Evolutionary conservation across 169 alveolate genomes (phyloP).

Genomic region (Eimeria maxima): DNA sequence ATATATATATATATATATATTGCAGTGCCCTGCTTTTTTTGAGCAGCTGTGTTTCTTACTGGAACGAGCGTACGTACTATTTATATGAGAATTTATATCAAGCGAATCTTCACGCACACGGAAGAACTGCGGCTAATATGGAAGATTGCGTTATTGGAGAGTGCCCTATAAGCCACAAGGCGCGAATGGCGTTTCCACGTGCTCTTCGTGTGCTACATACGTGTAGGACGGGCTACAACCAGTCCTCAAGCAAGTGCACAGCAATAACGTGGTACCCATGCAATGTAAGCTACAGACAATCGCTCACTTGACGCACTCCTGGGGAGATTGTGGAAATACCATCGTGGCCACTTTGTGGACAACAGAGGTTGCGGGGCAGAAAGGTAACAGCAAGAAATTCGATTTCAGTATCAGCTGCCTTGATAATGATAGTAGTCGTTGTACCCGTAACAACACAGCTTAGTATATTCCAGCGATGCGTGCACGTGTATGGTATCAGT

Average conservation of each 20-base stretch:
- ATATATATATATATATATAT: no score
- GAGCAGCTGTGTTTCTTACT: neutral
- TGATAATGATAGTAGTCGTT: neutral
- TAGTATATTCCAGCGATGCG: neutral
- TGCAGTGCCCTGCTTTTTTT: neutral
- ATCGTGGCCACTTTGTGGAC: neutral
- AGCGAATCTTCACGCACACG: neutral
- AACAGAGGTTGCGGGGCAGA: neutral
- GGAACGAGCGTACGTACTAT: neutral
- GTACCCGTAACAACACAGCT: neutral
- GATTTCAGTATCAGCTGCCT: neutral
- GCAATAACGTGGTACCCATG: neutral
- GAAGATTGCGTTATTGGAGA: neutral
- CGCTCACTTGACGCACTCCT: neutral
- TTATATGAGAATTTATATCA: neutral
- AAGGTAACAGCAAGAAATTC: neutral
- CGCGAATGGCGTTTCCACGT: neutral
- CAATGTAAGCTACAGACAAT: no score
- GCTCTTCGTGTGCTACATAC: neutral
- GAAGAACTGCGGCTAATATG: neutral
- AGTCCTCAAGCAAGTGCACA: neutral
- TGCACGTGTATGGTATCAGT: neutral
- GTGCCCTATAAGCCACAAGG: neutral
- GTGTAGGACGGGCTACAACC: neutral
- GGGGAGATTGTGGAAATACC: neutral